phyloP scores from a whole-genome alignment of 177 flowering plant genomes.

The Tripterygium wilfordii region DNA sequence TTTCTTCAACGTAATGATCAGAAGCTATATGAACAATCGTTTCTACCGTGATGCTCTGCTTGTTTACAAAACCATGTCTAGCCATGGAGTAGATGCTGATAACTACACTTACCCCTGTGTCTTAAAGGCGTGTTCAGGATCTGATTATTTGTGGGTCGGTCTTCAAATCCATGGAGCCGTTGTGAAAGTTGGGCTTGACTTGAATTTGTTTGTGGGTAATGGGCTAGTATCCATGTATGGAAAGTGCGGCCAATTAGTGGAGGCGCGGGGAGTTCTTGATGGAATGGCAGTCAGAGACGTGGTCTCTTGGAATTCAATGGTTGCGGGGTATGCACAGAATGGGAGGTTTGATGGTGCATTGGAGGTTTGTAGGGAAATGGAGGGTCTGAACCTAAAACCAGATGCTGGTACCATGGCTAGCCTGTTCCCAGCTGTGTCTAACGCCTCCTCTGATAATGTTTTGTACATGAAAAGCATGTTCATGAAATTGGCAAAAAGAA shows the following conservation, averaged over 20 bases:
- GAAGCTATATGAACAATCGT: slow-evolving; percentile 52
- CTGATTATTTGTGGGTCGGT: slow-evolving; percentile 27
- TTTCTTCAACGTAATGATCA: slow-evolving; percentile 58
- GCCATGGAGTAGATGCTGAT: slow-evolving; percentile 35
- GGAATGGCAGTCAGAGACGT: slow-evolving; percentile 43
- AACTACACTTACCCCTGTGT: slow-evolving; percentile 58
- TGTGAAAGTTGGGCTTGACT: slow-evolving; percentile 32
- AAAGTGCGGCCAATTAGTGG: slow-evolving; percentile 35
- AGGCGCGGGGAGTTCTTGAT: slow-evolving; percentile 38
- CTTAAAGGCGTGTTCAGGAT: slow-evolving; percentile 51
- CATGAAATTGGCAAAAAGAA: slow-evolving; percentile 24
- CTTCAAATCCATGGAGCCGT: slow-evolving; percentile 41
- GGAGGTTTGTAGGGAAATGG: slow-evolving; percentile 52
- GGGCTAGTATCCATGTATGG: slow-evolving; percentile 58
- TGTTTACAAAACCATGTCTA: slow-evolving; percentile 25
- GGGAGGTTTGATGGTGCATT: slow-evolving; percentile 42
- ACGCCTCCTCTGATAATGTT: slow-evolving; percentile 33
- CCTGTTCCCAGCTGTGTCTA: slow-evolving; percentile 44
- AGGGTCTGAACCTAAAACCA: slow-evolving; percentile 18
- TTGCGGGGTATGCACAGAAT: slow-evolving; percentile 48
- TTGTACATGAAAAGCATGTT: slow-evolving; percentile 36
- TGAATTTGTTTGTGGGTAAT: slow-evolving; percentile 44
- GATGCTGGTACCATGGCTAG: slow-evolving; percentile 63
- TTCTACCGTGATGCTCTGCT: slow-evolving; percentile 31
- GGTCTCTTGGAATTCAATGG: slow-evolving; percentile 61